Base-by-base conservation (phyloP, 1,139 yeast genomes). In the Zygoascus meyerae region DNA sequence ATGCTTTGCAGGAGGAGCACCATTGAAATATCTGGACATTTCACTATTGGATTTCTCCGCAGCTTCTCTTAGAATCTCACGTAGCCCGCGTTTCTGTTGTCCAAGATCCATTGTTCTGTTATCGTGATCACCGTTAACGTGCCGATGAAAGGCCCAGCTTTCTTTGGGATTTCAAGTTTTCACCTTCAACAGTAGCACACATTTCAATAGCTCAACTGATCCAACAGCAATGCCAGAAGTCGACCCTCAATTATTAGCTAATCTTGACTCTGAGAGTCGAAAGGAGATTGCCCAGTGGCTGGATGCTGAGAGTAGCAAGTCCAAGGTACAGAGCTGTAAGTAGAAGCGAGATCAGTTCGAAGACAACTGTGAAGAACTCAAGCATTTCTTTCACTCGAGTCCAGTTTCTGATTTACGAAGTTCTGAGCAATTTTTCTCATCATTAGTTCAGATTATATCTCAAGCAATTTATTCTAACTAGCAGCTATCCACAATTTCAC, bases 261-360 rank as follows among this genome's bases (percentile, higher is more conserved):
- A 21, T 36, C 76, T 87, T 49, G 94, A 85, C 61, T 89, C 83
- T 35, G 56, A 72, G 12, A 78, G 92, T 43, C 80, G 86, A 64
- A 77, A 80, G 59, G 95, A 87, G 55, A 79, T 89, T 47, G 73
- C 81, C 63, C 73, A 75, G 53, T 89, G 86, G 70, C 72, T 89
- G 46, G 95, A 87, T 62, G 70, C 83, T 10, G 96, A 90, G 68
- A 83, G 85, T 63, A 79, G 95, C 54, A 86, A 86, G 69, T 82
- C 95, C 48, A 86, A 87, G 69, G 87, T 90, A 28, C 96, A 87
- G 69, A 75, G 79, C 73, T 78, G 66, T 62, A 54, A 28, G 65
- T 53, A 30, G 8, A 15, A 15, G 34, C 11, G 8, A 28, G 11
- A 17, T 21, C 17, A 11, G 8, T 11, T 10, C 14, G 34, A 21